Percentiles rank a stretch among this genome's conserved stretches.
Evolutionary conservation across 345 rosid genomes (phyloP).

Genomic region (Luvunga scandens): DNA sequence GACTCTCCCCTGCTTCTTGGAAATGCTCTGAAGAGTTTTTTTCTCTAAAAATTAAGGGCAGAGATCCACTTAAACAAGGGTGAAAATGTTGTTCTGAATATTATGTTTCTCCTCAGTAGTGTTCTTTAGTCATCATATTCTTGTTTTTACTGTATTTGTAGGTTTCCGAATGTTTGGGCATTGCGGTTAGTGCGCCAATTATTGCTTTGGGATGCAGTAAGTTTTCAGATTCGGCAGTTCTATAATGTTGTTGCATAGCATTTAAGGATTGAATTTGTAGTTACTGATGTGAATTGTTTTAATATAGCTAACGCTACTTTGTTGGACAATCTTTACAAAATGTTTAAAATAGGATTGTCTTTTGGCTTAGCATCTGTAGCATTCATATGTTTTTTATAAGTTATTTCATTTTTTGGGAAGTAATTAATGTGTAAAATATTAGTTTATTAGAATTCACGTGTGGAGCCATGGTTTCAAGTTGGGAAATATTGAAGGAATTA

Average conservation of each 20-base stretch:
- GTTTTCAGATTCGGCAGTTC: slow-evolving; percentile 26
- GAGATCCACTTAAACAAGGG: slow-evolving; percentile 93
- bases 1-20: slow-evolving; percentile 87
- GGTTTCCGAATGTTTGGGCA: slow-evolving; percentile 84
- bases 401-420: neutral
- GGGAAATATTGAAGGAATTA: neutral
- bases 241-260: neutral
- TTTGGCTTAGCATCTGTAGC: neutral
- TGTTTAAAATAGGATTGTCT: neutral
- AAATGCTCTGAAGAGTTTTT: slow-evolving; percentile 93
- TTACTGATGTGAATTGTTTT: neutral
- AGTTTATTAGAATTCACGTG: neutral
- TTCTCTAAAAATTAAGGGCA: slow-evolving; percentile 66
- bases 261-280: slow-evolving; percentile 2
- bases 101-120: neutral
- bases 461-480: neutral
- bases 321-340: neutral
- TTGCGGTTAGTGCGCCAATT: slow-evolving; percentile 81
- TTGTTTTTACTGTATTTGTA: slow-evolving; percentile 27
- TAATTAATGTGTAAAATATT: neutral
- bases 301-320: neutral
- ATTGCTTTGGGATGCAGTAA: slow-evolving; percentile 84
- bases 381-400: neutral
- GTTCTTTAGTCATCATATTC: neutral
- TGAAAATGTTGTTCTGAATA: slow-evolving; percentile 12